Percentiles rank a stretch among this genome's conserved stretches.
Conservation (phyloP, 2,329 filamentous ascomycete species). For the Penicillium hesseltinei region DNA sequence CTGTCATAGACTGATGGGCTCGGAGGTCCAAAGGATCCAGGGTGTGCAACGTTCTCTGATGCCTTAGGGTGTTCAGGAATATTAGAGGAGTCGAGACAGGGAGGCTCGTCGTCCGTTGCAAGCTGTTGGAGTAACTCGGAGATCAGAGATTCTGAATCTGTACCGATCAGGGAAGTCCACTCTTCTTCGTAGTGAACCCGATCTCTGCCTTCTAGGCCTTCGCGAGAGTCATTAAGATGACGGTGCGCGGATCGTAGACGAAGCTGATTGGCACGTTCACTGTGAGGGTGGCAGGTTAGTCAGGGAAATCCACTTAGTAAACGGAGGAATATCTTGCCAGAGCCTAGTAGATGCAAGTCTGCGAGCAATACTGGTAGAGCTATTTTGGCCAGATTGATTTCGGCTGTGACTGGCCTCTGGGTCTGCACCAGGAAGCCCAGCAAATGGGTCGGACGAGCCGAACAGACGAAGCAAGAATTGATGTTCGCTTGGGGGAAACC, state of each 20-base stretch:
- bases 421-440: not conserved
- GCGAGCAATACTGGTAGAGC: not conserved
- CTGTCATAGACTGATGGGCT: slow-evolving; percentile 1
- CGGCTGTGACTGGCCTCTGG: not conserved
- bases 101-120: not conserved
- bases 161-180: not conserved
- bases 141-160: not conserved
- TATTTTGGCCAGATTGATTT: not conserved
- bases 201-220: not conserved
- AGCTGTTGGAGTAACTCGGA: not conserved
- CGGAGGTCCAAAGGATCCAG: not conserved
- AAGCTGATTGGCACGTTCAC: not conserved
- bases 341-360: not conserved
- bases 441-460: slow-evolving; percentile 1
- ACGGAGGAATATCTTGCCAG: not conserved
- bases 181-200: not conserved
- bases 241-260: not conserved
- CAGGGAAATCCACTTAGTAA: not conserved
- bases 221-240: not conserved
- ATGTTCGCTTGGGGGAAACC: not conserved
- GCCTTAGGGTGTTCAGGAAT: not conserved
- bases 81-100: not conserved
- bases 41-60: not conserved
- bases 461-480: slow-evolving; percentile 1
- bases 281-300: not conserved